Base-by-base conservation (phyloP, 179 eudicot genomes). In the Silene vulgaris region DNA sequence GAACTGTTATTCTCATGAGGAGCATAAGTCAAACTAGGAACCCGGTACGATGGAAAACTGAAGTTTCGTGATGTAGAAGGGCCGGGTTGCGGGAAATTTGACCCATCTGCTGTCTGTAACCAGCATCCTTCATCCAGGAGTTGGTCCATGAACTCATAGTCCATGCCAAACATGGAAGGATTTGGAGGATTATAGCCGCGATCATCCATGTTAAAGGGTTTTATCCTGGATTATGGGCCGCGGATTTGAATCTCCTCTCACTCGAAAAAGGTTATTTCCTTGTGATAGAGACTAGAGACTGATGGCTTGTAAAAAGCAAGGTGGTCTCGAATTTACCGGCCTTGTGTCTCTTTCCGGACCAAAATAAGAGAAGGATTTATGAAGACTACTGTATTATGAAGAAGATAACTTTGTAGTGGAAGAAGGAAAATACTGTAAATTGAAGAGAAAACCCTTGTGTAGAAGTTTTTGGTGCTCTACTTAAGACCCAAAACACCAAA, bases 111-210 rank as follows among this genome's bases (percentile, higher is more conserved):
- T 56, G 94, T 82, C 72, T 89, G 88, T 86, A 92, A 74, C 92
- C 91, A 89, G 79, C 85, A 88, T 23, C 95, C 93, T 28, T 89
- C 93, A 59, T 84, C 82, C 9, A 91, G 77, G 74, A 88, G 86
- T 48, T 85, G 88, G 72, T 91, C 91, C 90, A 93, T 89, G 85
- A 88, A 78, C 85, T 86, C 88, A 76, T 59, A 84, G 78, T 88
- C 89, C 79, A 75, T 81, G 85, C 86, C 80, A 74, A 82, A 80
- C 59, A 84, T 78, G 57, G 87, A 52, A 29, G 85, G 76, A 75
- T 77, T 76, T 32, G 82, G 85, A 29, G 85, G 89, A 28, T 65
- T 79, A 71, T 81, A 86, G 63, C 82, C 69, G 68, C 82, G 89
- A 78, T 81, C 87, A 77, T 87, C 95, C 97, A 91, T 90, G 30